Conservation (phyloP, 768 basidiomycete species). For the Rhodotorula sphaerocarpa region DNA sequence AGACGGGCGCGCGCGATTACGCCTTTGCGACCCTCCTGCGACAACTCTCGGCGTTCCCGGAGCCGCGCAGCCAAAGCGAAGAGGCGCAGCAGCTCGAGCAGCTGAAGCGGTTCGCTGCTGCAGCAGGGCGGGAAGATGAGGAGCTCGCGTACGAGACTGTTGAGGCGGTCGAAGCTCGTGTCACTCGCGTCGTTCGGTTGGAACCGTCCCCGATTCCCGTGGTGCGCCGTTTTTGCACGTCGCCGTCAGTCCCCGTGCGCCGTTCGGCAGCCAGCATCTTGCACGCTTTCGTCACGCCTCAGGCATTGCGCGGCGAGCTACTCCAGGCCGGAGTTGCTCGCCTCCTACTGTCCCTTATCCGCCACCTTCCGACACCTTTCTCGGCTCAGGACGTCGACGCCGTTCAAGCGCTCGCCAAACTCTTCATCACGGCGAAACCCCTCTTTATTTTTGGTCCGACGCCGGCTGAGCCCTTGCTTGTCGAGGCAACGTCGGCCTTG, state of each 20-base stretch:
- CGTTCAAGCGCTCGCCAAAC: slow-evolving; percentile 82
- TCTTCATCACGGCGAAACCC: slow-evolving; percentile 85
- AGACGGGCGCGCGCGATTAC: slow-evolving; percentile 46
- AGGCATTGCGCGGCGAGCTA: slow-evolving; percentile 10
- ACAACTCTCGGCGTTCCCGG: slow-evolving; percentile 65
- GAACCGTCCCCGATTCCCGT: slow-evolving; percentile 12
- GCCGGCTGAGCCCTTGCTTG: slow-evolving; percentile 54
- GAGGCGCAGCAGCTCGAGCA: slow-evolving; percentile 46
- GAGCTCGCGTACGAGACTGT: background rate
- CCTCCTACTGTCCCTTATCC: slow-evolving; percentile 44
- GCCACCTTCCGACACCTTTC: slow-evolving; percentile 14
- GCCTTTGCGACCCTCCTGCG: slow-evolving; percentile 67
- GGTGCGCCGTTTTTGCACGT: slow-evolving; percentile 42
- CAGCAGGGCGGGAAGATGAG: slow-evolving; percentile 50
- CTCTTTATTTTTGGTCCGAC: slow-evolving; percentile 83
- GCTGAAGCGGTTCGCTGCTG: slow-evolving; percentile 43
- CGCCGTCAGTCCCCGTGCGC: slow-evolving; percentile 12
- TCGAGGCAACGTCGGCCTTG: slow-evolving; percentile 77
- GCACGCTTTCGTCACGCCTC: slow-evolving; percentile 38
- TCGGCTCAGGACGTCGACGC: slow-evolving; percentile 42
- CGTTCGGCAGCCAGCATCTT: slow-evolving; percentile 31
- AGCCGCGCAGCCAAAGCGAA: slow-evolving; percentile 65
- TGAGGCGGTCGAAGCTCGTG: slow-evolving; percentile 8
- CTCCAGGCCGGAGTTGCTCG: slow-evolving; percentile 47
- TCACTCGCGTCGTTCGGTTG: slow-evolving; percentile 7